Conservation (phyloP, 306 rosid species). For the Lathyrus tuberosus region DNA sequence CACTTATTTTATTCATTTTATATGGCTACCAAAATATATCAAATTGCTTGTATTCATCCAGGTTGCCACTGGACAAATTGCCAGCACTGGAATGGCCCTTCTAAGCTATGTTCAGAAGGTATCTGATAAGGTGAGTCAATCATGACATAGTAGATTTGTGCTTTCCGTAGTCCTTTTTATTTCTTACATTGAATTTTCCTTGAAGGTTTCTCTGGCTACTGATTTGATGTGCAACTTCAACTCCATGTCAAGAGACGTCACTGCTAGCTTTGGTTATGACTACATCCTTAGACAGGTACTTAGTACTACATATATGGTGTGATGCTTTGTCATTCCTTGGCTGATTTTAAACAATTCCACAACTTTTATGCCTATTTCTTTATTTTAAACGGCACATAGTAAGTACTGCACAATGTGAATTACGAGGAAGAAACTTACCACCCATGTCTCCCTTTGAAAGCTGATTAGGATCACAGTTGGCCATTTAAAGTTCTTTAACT, state of each 20-base stretch:
- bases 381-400: slow-evolving; percentile 7
- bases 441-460: not conserved
- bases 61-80: slow-evolving; percentile 97
- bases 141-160: slow-evolving; percentile 10
- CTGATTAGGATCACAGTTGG: slow-evolving; percentile 20
- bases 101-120: slow-evolving; percentile 96
- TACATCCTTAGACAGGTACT: slow-evolving; percentile 90
- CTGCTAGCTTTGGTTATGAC: slow-evolving; percentile 89
- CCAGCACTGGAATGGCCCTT: slow-evolving; percentile 94
- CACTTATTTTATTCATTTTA: not conserved
- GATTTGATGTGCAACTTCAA: slow-evolving; percentile 86
- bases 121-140: slow-evolving; percentile 80
- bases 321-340: not conserved
- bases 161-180: not conserved
- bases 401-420: not conserved
- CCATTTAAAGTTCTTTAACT: slow-evolving; percentile 25
- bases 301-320: too few relatives aligned
- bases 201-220: slow-evolving; percentile 87
- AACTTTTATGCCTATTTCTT: not conserved
- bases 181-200: slow-evolving; percentile 17
- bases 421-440: not conserved
- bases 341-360: not conserved
- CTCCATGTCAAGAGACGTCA: slow-evolving; percentile 78
- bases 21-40: not conserved
- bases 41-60: slow-evolving; percentile 43